These are phyloP conservation scores for Kuraishia piskuri DNA, from an alignment of 805 yeast genomes.

Conservation along the genomic window DNA sequence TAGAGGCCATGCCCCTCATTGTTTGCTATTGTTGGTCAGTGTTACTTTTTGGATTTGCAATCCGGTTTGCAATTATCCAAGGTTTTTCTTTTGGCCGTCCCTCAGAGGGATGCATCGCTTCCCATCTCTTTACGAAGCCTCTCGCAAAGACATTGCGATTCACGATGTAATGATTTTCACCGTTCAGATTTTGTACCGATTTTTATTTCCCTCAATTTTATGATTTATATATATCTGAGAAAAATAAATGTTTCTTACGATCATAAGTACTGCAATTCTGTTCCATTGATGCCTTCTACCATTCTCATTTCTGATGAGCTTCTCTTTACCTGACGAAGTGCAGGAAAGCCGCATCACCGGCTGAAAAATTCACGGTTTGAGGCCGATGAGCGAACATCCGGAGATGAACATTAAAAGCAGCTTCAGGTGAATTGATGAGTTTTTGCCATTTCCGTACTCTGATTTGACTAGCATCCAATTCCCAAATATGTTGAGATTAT, in stretches of 20 bases:
- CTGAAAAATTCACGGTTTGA: background rate
- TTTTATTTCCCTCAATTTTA: too few relatives aligned
- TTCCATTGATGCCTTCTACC: background rate
- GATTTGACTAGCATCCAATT: too few relatives aligned
- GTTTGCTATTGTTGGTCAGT: too few relatives aligned
- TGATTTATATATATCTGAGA: background rate
- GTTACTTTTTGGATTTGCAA: too few relatives aligned
- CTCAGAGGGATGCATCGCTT: too few relatives aligned
- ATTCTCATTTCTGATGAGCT: background rate
- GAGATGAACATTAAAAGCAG: background rate
- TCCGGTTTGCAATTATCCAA: too few relatives aligned
- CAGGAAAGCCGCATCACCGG: background rate
- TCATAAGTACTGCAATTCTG: background rate
- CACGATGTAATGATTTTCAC: background rate
- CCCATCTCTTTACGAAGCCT: background rate
- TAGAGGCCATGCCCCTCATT: too few relatives aligned
- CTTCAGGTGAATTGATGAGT: too few relatives aligned
- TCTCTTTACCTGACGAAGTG: background rate
- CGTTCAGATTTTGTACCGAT: background rate
- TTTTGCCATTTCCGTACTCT: too few relatives aligned
- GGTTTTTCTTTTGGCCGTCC: too few relatives aligned
- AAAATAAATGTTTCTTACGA: too few relatives aligned
- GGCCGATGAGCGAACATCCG: background rate
- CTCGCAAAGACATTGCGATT: background rate
- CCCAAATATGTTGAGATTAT: background rate